Evolutionary conservation across 2,329 filamentous ascomycete genomes (phyloP).

Genomic region (Cladosporium sp.): DNA sequence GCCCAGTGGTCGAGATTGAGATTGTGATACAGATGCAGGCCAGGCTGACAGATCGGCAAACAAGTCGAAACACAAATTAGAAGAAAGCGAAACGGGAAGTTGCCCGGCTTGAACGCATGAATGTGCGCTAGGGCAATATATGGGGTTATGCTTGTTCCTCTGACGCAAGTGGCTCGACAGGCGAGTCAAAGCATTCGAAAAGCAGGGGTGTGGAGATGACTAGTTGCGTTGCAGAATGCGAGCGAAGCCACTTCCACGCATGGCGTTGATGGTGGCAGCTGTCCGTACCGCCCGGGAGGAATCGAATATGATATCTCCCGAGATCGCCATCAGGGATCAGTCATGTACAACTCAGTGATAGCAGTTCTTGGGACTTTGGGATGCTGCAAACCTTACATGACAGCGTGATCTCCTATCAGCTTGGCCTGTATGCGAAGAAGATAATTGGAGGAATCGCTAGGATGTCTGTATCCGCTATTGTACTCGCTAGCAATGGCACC

Average conservation of each 20-base stretch:
- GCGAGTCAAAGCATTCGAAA: background rate
- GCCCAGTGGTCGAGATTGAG: slow-evolving; percentile 2
- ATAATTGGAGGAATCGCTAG: background rate
- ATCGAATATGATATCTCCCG: background rate
- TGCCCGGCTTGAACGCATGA: slow-evolving; percentile 5
- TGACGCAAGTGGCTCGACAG: background rate
- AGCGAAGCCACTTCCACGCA: background rate
- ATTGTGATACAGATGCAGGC: slow-evolving; percentile 12
- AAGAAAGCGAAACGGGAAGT: slow-evolving; percentile 5
- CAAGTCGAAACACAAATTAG: slow-evolving; percentile 1
- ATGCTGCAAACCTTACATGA: background rate
- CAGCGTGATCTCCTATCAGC: background rate
- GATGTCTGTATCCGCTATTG: background rate
- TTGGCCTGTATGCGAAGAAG: background rate
- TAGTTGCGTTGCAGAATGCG: slow-evolving; percentile 2
- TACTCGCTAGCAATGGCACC: background rate
- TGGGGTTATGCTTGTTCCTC: background rate
- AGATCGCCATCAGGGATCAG: slow-evolving; percentile 8
- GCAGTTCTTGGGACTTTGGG: background rate
- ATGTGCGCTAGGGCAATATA: background rate
- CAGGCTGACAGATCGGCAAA: slow-evolving; percentile 4
- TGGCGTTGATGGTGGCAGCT: background rate
- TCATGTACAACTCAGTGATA: background rate
- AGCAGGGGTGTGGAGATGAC: background rate
- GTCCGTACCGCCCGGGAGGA: slow-evolving; percentile 6